phyloP scores from a whole-genome alignment of 139 green algal genomes.

The Ettlia oleoabundans region DNA sequence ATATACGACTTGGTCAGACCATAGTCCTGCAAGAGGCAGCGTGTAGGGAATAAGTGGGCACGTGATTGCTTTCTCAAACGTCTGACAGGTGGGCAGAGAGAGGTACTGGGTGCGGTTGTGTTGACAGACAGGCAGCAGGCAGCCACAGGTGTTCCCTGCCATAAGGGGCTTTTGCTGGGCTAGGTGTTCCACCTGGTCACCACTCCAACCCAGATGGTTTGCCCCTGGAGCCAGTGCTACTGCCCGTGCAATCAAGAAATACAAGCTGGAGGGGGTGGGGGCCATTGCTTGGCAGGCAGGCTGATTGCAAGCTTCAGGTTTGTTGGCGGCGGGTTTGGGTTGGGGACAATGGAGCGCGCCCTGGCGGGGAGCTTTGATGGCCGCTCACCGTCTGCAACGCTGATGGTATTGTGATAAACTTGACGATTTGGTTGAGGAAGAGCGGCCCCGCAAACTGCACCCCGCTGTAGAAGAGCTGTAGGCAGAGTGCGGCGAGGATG shows the following conservation, averaged over 20 bases:
- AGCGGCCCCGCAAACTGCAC: constrained; percentile 54
- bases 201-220: too few species aligned
- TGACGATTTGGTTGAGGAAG: constrained; percentile 57
- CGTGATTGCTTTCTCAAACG: too few species aligned
- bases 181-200: too few species aligned
- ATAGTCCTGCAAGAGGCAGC: neutral
- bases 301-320: too few species aligned
- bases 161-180: too few species aligned
- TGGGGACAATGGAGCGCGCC: neutral
- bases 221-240: too few species aligned
- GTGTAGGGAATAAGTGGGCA: neutral
- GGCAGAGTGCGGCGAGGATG: constrained; percentile 31
- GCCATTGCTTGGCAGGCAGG: neutral
- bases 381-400: neutral
- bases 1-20: constrained; percentile 44
- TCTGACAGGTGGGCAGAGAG: neutral
- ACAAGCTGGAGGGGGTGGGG: neutral
- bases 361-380: too few species aligned
- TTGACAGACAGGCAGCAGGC: too few species aligned
- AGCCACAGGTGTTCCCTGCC: too few species aligned
- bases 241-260: too few species aligned
- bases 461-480: constrained; percentile 51
- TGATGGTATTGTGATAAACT: constrained; percentile 33
- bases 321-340: too few species aligned
- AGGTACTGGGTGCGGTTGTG: too few species aligned